These are phyloP conservation scores for Calonectria ilicicola DNA, from an alignment of 2,329 filamentous ascomycete species.

Conservation along the genomic window DNA sequence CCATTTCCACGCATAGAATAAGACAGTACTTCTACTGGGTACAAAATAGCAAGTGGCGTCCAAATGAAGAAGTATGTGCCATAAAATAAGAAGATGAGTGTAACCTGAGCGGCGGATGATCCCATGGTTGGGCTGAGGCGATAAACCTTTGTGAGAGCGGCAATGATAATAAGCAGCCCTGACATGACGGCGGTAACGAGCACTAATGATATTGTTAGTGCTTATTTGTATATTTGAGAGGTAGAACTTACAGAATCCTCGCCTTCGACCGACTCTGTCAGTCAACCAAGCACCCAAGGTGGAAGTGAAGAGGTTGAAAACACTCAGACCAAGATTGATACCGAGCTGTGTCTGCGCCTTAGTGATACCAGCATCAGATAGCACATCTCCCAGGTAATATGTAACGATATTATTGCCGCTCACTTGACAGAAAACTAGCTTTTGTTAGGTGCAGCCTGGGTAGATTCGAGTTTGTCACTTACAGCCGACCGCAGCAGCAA, in stretches of 20 bases:
- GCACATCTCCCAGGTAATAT: background rate
- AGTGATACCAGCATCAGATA: background rate
- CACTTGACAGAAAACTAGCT: background rate
- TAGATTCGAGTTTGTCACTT: background rate
- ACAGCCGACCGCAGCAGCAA: background rate
- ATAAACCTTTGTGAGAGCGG: slow-evolving; percentile 5
- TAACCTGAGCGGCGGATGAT: slow-evolving; percentile 15
- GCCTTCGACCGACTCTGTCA: slow-evolving; percentile 3
- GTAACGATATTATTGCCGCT: slow-evolving; percentile 9
- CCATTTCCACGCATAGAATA: slow-evolving; percentile 14
- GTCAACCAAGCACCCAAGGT: background rate
- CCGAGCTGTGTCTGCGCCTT: slow-evolving; percentile 1
- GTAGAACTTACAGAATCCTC: slow-evolving; percentile 1
- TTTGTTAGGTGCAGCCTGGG: background rate
- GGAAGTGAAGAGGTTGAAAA: slow-evolving; percentile 8
- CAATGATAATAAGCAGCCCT: background rate
- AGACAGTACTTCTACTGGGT: slow-evolving; percentile 12
- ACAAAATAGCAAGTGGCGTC: slow-evolving; percentile 10
- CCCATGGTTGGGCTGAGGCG: background rate
- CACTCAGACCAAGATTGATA: slow-evolving; percentile 9
- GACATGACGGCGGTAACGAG: background rate
- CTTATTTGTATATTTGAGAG: background rate
- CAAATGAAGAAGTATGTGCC: slow-evolving; percentile 12
- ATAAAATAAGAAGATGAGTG: slow-evolving; percentile 17
- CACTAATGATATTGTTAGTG: background rate